A percentile compares a stretch with the other conserved stretches of the same genome.
Evolutionary conservation across 2,329 filamentous ascomycete genomes (phyloP).

Genomic region (Chrysoporthe deuterocubensis): DNA sequence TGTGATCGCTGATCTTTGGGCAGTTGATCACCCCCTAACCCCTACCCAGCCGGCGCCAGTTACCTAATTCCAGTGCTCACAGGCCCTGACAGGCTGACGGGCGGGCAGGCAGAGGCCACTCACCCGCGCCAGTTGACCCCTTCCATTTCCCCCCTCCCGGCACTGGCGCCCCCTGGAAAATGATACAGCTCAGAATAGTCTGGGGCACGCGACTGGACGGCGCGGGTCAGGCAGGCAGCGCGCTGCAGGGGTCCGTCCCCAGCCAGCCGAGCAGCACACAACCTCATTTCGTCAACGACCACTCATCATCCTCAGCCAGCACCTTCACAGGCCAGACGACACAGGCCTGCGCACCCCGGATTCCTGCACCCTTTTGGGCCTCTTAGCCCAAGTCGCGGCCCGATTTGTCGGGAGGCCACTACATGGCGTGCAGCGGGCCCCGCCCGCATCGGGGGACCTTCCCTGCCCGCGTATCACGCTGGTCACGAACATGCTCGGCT

Average conservation of each 20-base stretch:
- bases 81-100: background rate
- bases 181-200: background rate
- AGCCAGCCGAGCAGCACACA: slow-evolving; percentile 2
- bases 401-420: slow-evolving; percentile 9
- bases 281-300: slow-evolving; percentile 18
- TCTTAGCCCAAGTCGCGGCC: slow-evolving; percentile 11
- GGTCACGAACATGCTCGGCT: slow-evolving; percentile 11
- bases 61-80: background rate
- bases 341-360: slow-evolving; percentile 1
- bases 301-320: slow-evolving; percentile 18
- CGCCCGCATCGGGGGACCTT: background rate
- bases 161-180: background rate
- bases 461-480: slow-evolving; percentile 1
- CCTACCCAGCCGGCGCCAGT: background rate
- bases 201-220: background rate
- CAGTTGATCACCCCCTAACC: background rate
- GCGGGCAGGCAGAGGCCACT: background rate
- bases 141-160: background rate
- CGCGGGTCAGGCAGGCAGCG: background rate
- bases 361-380: background rate
- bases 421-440: slow-evolving; percentile 6
- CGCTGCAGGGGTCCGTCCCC: background rate
- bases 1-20: background rate
- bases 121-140: background rate
- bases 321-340: slow-evolving; percentile 19